A percentile compares a stretch with the other conserved stretches of the same genome.
These are phyloP conservation scores for Geranomyces michiganensis DNA, from an alignment of 192 early-diverging fungal genomes.

Conservation along the genomic window DNA sequence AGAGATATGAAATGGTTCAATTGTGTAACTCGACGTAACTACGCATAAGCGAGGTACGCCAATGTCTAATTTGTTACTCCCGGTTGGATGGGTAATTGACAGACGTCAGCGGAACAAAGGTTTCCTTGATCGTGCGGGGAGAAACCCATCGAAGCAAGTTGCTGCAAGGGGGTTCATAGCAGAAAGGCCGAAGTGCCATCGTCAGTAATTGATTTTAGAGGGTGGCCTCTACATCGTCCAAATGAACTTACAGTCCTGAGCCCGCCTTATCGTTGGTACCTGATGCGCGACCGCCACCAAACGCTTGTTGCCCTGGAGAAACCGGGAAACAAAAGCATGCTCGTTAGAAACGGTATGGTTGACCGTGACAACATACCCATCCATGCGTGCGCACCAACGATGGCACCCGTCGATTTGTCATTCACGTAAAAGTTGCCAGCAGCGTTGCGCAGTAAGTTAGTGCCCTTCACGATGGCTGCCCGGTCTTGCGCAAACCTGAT, in stretches of 20 bases:
- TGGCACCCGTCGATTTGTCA: conserved; percentile 97
- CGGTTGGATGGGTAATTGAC: conserved; percentile 88
- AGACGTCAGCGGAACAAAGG: conserved; percentile 79
- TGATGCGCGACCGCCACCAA: conserved; percentile 89
- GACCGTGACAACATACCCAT: neutral
- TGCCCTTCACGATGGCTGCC: conserved; percentile 69
- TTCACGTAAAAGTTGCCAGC: conserved; percentile 99
- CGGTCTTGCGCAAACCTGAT: conserved; percentile 81
- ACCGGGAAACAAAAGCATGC: neutral
- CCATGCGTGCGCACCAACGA: conserved; percentile 60
- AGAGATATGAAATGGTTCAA: too few species aligned
- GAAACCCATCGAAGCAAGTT: conserved; percentile 87
- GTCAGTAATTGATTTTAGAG: neutral
- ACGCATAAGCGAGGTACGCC: too few species aligned
- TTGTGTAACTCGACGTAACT: too few species aligned
- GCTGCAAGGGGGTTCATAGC: too few species aligned
- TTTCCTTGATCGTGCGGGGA: conserved; percentile 95
- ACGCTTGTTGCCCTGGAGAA: conserved; percentile 83
- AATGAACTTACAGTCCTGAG: conserved; percentile 52
- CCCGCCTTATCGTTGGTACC: conserved; percentile 99
- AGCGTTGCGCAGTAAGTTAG: conserved; percentile 79
- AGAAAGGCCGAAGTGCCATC: neutral
- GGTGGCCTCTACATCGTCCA: neutral
- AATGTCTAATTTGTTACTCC: neutral
- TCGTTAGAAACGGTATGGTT: neutral